These are phyloP conservation scores for Aquilaria malaccensis DNA, from an alignment of 345 rosid species.

Conservation along the genomic window DNA sequence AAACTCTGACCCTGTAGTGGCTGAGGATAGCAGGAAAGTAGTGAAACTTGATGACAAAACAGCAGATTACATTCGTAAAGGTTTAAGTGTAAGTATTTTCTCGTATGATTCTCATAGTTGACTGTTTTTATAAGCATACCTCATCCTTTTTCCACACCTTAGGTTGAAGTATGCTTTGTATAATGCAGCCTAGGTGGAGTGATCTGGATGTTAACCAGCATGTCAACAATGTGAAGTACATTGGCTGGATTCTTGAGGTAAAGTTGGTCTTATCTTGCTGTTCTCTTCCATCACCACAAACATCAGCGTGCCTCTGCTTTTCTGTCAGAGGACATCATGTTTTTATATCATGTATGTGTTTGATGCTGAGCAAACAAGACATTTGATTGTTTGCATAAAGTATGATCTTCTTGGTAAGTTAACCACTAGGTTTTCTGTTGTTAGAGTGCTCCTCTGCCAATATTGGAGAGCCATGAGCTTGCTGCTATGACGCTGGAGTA, in stretches of 20 bases:
- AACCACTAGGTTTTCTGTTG: neutral
- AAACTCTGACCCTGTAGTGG: conserved; percentile 60
- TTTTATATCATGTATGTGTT: too few species aligned
- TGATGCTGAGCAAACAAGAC: too few species aligned
- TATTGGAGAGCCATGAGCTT: conserved; percentile 85
- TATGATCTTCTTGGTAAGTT: neutral
- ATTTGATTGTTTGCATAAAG: neutral
- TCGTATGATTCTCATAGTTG: neutral
- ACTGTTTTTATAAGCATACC: neutral
- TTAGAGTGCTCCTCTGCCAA: conserved; percentile 76
- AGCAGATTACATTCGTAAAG: conserved; percentile 66
- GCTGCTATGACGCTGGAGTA: conserved; percentile 78
- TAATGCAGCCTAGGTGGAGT: conserved; percentile 88
- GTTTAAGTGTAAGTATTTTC: conserved; percentile 65
- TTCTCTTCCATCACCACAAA: neutral
- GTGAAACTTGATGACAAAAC: conserved; percentile 73
- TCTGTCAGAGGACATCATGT: neutral
- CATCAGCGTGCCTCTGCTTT: neutral
- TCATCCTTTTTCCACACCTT: conserved; percentile 1
- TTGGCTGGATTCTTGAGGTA: conserved; percentile 98
- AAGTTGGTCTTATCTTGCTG: conserved; percentile 1
- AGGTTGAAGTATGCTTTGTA: neutral
- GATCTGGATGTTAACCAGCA: conserved; percentile 98
- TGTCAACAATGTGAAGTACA: conserved; percentile 96
- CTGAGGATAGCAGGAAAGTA: conserved; percentile 83